These are phyloP conservation scores for Aegilops longissima DNA, from an alignment of 176 grass and related monocot species.

Conservation along the genomic window DNA sequence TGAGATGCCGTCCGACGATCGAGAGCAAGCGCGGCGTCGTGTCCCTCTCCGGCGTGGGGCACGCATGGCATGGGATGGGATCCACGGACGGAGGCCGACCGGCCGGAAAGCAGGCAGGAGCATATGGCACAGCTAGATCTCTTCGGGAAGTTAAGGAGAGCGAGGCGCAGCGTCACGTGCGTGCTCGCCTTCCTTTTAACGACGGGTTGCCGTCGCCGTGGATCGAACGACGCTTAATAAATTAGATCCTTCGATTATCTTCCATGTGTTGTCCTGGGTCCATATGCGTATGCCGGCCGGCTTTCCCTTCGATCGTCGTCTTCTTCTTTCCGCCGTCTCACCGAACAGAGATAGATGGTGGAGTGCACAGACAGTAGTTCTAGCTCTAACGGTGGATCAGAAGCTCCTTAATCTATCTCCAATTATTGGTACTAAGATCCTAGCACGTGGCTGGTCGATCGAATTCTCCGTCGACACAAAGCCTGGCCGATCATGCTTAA, in stretches of 20 bases:
- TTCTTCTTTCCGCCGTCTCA: background rate
- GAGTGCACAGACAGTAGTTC: background rate
- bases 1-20: background rate
- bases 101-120: slow-evolving; percentile 14
- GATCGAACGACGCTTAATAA: background rate
- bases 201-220: slow-evolving; percentile 7
- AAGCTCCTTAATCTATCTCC: background rate
- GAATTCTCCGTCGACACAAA: background rate
- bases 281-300: background rate
- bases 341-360: too few species aligned
- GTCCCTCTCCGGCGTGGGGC: background rate
- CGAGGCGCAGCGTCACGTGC: slow-evolving; percentile 39
- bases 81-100: slow-evolving; percentile 19
- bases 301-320: background rate
- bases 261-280: background rate
- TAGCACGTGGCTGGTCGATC: background rate
- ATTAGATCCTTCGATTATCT: background rate
- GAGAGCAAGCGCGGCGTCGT: background rate
- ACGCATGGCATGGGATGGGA: background rate
- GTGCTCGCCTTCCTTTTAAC: background rate
- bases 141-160: background rate
- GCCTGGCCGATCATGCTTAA: background rate
- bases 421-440: background rate
- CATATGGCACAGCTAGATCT: slow-evolving; percentile 36
- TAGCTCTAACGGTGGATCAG: background rate